phyloP scores from a whole-genome alignment of 257 asterid species.

The Lithospermum erythrorhizon region DNA sequence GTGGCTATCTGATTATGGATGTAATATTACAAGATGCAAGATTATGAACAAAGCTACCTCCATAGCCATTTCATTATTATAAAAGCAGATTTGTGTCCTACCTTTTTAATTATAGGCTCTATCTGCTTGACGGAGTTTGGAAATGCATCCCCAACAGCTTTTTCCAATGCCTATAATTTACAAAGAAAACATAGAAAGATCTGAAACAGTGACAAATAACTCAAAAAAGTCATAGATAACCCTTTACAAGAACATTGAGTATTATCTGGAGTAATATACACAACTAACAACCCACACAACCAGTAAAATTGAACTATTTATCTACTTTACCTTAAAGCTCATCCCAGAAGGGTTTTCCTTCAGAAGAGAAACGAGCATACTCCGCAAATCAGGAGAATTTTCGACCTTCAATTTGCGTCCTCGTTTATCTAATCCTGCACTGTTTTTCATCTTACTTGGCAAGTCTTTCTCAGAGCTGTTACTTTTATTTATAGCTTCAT shows the following conservation, averaged over 20 bases:
- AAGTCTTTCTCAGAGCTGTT: slow-evolving; percentile 49
- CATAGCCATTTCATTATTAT: slow-evolving; percentile 4
- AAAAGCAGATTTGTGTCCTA: slow-evolving; percentile 21
- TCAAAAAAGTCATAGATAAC: slow-evolving; percentile 7
- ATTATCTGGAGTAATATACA: background rate
- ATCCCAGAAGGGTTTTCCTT: slow-evolving; percentile 69
- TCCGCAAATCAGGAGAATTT: slow-evolving; percentile 51
- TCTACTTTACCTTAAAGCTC: slow-evolving; percentile 61
- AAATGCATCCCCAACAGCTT: slow-evolving; percentile 68
- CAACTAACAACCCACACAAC: background rate
- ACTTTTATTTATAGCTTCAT: slow-evolving; percentile 30
- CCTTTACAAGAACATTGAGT: background rate
- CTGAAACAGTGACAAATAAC: slow-evolving; percentile 5
- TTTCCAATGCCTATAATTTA: slow-evolving; percentile 65
- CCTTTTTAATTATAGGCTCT: slow-evolving; percentile 78
- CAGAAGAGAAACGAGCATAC: slow-evolving; percentile 58
- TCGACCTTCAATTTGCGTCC: slow-evolving; percentile 31
- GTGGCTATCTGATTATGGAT: slow-evolving; percentile 51
- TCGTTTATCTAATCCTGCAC: slow-evolving; percentile 36
- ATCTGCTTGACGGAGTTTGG: slow-evolving; percentile 60
- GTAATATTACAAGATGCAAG: slow-evolving; percentile 9
- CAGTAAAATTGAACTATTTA: background rate
- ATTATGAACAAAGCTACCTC: slow-evolving; percentile 3
- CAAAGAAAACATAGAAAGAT: slow-evolving; percentile 11
- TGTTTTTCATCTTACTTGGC: slow-evolving; percentile 29